A percentile compares a stretch with the other conserved stretches of the same genome.
Conservation (phyloP, 768 basidiomycete genomes). For the Leccinum variicolor region DNA sequence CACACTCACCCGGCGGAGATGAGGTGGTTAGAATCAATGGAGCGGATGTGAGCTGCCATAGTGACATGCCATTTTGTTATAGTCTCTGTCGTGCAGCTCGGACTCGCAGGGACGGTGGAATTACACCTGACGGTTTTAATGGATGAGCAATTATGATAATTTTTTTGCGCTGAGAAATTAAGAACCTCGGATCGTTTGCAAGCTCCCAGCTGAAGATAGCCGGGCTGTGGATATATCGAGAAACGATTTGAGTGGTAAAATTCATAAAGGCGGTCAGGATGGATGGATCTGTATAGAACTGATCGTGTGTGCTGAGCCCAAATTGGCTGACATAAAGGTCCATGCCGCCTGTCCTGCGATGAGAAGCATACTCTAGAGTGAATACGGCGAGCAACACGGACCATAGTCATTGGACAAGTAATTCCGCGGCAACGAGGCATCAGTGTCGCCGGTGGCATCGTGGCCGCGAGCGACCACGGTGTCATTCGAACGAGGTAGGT, state of each 20-base stretch:
- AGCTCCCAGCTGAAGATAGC: slow-evolving; percentile 58
- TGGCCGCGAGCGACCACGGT: not conserved
- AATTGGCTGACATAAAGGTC: slow-evolving; percentile 58
- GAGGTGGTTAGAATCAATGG: slow-evolving; percentile 60
- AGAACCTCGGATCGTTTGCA: slow-evolving; percentile 63
- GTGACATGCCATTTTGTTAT: slow-evolving; percentile 56
- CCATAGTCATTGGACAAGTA: slow-evolving; percentile 64
- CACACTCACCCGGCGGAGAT: slow-evolving; percentile 55
- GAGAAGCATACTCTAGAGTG: not conserved
- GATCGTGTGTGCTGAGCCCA: slow-evolving; percentile 44
- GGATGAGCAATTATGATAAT: not conserved
- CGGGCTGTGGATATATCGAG: slow-evolving; percentile 52
- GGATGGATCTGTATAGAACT: slow-evolving; percentile 53
- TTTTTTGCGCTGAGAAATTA: not conserved
- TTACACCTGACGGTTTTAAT: slow-evolving; percentile 43
- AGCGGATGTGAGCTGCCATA: slow-evolving; percentile 42
- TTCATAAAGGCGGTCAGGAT: slow-evolving; percentile 53
- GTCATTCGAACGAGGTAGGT: slow-evolving; percentile 38
- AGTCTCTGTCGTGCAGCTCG: slow-evolving; percentile 45
- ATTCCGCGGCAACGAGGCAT: slow-evolving; percentile 46
- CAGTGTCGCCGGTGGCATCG: slow-evolving; percentile 32
- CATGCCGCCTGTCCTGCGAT: slow-evolving; percentile 50
- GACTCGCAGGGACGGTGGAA: slow-evolving; percentile 45
- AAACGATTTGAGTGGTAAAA: slow-evolving; percentile 51
- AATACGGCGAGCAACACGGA: slow-evolving; percentile 16